phyloP scores from a whole-genome alignment of 768 basidiomycete genomes.

The Suillus hirtellus region DNA sequence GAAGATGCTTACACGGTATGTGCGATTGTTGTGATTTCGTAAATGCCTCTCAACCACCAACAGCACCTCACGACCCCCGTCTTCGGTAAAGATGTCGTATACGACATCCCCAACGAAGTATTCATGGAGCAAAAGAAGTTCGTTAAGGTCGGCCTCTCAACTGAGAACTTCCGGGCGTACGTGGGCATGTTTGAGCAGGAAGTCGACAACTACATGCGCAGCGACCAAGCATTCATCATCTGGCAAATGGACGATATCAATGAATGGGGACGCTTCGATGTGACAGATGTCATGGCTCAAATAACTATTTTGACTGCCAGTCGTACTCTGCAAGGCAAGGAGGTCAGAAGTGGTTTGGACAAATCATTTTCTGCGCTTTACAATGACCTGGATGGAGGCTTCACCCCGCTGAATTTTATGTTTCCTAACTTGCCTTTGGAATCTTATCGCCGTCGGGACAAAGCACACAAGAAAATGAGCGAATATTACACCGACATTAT shows the following conservation, averaged over 20 bases:
- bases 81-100: conserved; percentile 97
- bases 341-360: conserved; percentile 79
- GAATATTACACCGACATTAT: conserved; percentile 91
- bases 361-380: conserved; percentile 84
- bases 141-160: conserved; percentile 92
- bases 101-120: conserved; percentile 92
- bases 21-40: not conserved
- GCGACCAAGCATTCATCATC: conserved; percentile 60
- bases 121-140: conserved; percentile 99
- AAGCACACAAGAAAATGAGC: conserved; percentile 90
- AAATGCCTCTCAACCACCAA: conserved; percentile 4
- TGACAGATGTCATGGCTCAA: conserved; percentile 71
- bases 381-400: conserved; percentile 91
- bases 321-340: conserved; percentile 89
- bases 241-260: conserved; percentile 67
- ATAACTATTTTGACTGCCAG: conserved; percentile 95
- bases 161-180: conserved; percentile 88
- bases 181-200: conserved; percentile 78
- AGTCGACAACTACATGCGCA: conserved; percentile 67
- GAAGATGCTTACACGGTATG: conserved; percentile 94
- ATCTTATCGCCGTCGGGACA: conserved; percentile 86
- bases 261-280: conserved; percentile 81
- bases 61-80: conserved; percentile 92
- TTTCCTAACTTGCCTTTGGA: conserved; percentile 92
- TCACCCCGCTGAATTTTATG: conserved; percentile 94